Conservation (phyloP, 176 grass and related monocot genomes). For the Carex parvula region DNA sequence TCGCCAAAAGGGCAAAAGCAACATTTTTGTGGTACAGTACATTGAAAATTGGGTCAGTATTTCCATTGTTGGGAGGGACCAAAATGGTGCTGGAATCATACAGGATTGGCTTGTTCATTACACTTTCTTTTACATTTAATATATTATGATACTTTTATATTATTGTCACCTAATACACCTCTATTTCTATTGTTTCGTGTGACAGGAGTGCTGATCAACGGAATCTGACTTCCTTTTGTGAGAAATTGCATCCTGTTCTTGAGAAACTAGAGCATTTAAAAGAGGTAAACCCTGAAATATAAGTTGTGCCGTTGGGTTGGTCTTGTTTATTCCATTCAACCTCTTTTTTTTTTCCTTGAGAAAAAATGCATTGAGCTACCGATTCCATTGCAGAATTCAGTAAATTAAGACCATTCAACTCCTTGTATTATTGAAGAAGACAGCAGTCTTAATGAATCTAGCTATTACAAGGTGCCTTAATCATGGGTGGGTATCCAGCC, state of each 20-base stretch:
- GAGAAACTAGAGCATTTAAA: slow-evolving; percentile 84
- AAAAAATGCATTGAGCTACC: background rate
- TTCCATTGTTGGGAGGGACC: background rate
- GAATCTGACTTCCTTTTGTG: slow-evolving; percentile 54
- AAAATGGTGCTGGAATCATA: background rate
- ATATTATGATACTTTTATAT: background rate
- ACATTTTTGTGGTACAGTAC: background rate
- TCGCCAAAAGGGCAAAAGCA: background rate
- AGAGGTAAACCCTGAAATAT: slow-evolving; percentile 48
- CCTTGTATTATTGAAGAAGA: background rate
- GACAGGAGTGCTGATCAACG: slow-evolving; percentile 41
- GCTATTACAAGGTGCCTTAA: background rate
- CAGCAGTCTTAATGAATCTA: background rate
- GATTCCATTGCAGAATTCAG: background rate
- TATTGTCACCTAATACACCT: slow-evolving; percentile 8
- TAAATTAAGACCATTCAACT: background rate
- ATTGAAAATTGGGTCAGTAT: background rate
- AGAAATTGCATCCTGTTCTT: slow-evolving; percentile 61
- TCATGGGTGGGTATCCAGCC: background rate
- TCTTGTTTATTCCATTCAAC: background rate
- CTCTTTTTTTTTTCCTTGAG: background rate
- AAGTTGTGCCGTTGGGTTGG: background rate
- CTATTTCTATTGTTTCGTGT: slow-evolving; percentile 7
- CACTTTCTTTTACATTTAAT: background rate
- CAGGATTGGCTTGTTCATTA: background rate